Percentiles rank a stretch among this genome's conserved stretches.
Conservation (phyloP, 2,329 filamentous ascomycete species). For the Cercospora nicotianae region DNA sequence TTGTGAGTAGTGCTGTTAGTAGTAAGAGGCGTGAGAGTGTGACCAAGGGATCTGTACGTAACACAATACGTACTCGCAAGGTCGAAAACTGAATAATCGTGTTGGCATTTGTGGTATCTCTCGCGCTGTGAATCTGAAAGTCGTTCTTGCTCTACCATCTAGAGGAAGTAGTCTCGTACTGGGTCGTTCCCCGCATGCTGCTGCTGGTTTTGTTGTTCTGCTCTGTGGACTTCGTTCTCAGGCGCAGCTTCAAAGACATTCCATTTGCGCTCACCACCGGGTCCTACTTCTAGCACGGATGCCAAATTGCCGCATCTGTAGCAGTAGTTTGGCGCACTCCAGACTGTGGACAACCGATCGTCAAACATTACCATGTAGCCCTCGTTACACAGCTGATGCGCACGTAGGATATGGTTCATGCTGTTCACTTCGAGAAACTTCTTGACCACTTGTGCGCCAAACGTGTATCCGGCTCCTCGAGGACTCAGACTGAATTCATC, state of each 20-base stretch:
- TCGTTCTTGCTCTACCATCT: slow-evolving; percentile 36
- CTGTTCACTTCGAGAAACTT: slow-evolving; percentile 97
- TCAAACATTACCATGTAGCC: slow-evolving; percentile 97
- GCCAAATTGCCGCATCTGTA: slow-evolving; percentile 88
- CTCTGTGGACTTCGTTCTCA: slow-evolving; percentile 86
- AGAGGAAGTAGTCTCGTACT: slow-evolving; percentile 68
- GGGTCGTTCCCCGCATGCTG: slow-evolving; percentile 68
- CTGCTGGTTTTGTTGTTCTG: slow-evolving; percentile 64
- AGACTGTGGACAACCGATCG: slow-evolving; percentile 90
- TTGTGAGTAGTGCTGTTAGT: neutral
- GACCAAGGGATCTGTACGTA: neutral
- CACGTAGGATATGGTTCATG: slow-evolving; percentile 95
- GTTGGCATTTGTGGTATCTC: slow-evolving; percentile 10
- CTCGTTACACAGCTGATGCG: slow-evolving; percentile 98
- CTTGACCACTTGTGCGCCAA: slow-evolving; percentile 95
- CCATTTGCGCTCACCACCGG: slow-evolving; percentile 89
- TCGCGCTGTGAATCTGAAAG: neutral
- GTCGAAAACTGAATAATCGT: slow-evolving; percentile 1
- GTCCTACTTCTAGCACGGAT: slow-evolving; percentile 92
- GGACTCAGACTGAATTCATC: slow-evolving; percentile 96
- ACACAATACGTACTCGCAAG: slow-evolving; percentile 12
- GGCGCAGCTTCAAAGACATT: slow-evolving; percentile 97
- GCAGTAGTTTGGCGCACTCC: slow-evolving; percentile 84
- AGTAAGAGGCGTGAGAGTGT: neutral
- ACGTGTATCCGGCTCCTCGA: slow-evolving; percentile 92